phyloP scores from a whole-genome alignment of 2,329 filamentous ascomycete genomes.

The Anthostomella pinea region DNA sequence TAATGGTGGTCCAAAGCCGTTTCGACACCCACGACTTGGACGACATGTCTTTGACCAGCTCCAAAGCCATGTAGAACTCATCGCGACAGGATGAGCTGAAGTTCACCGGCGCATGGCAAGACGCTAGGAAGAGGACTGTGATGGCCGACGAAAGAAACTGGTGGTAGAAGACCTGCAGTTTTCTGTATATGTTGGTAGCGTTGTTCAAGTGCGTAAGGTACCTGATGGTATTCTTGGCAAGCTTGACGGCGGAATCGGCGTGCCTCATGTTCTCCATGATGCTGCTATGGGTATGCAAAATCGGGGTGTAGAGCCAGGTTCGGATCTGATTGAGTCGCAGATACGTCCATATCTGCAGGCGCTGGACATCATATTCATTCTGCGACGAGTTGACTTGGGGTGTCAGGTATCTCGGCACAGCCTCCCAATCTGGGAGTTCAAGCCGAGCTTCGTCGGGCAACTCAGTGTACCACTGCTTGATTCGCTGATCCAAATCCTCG shows the following conservation, averaged over 20 bases:
- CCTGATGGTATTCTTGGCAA: slow-evolving; percentile 74
- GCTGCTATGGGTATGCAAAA: slow-evolving; percentile 78
- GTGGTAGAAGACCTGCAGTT: slow-evolving; percentile 74
- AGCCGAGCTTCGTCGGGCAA: slow-evolving; percentile 58
- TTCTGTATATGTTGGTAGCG: slow-evolving; percentile 68
- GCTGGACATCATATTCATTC: slow-evolving; percentile 61
- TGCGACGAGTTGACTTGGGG: slow-evolving; percentile 40
- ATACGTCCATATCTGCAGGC: slow-evolving; percentile 80
- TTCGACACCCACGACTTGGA: slow-evolving; percentile 70
- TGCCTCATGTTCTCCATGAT: slow-evolving; percentile 74
- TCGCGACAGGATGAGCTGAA: slow-evolving; percentile 68
- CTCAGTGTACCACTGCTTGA: slow-evolving; percentile 80
- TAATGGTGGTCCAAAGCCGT: slow-evolving; percentile 70
- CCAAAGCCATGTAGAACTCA: slow-evolving; percentile 76
- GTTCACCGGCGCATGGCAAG: slow-evolving; percentile 69
- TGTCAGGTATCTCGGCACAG: slow-evolving; percentile 27
- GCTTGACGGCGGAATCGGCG: slow-evolving; percentile 70
- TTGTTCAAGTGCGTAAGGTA: slow-evolving; percentile 69
- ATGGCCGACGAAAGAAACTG: slow-evolving; percentile 75
- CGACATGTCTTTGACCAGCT: slow-evolving; percentile 70
- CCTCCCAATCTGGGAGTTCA: slow-evolving; percentile 57
- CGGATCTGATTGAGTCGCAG: slow-evolving; percentile 87
- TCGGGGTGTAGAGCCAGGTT: slow-evolving; percentile 82
- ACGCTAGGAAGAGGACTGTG: slow-evolving; percentile 72
- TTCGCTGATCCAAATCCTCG: slow-evolving; percentile 75